Conservation (phyloP, 345 rosid species). For the Luvunga scandens region DNA sequence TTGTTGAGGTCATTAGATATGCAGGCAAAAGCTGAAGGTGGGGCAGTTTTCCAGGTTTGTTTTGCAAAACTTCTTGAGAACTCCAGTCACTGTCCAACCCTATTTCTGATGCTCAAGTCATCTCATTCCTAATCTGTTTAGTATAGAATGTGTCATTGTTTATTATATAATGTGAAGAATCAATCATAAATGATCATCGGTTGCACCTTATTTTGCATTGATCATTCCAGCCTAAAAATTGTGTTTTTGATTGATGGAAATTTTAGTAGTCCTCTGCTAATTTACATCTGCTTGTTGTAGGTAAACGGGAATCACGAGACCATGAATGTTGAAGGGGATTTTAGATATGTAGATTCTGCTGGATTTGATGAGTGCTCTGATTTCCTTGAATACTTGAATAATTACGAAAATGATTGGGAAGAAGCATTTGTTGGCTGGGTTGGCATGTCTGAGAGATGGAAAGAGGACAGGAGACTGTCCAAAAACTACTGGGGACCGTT, state of each 20-base stretch:
- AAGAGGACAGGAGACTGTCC: constrained; percentile 44
- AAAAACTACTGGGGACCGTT: constrained; percentile 64
- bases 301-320: constrained; percentile 95
- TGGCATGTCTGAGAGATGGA: constrained; percentile 42
- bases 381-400: constrained; percentile 68
- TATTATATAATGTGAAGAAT: not conserved
- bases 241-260: not conserved
- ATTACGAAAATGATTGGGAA: constrained; percentile 55
- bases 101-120: constrained; percentile 3
- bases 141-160: not conserved
- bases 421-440: constrained; percentile 72
- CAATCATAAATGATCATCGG: not conserved
- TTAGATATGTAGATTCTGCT: constrained; percentile 70
- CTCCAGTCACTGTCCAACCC: not conserved
- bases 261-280: not conserved
- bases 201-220: not conserved
- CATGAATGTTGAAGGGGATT: constrained; percentile 92
- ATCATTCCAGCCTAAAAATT: not conserved
- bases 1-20: constrained; percentile 60
- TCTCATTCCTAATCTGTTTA: not conserved
- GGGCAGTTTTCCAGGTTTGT: constrained; percentile 90
- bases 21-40: constrained; percentile 84
- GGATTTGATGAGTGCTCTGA: constrained; percentile 76
- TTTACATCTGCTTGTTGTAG: constrained; percentile 28
- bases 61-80: constrained; percentile 10